Evolutionary conservation across 2,329 filamentous ascomycete genomes (phyloP), one percentile per base, ranked within the genome.

Genomic region (Leptosphaerulina australis): DNA sequence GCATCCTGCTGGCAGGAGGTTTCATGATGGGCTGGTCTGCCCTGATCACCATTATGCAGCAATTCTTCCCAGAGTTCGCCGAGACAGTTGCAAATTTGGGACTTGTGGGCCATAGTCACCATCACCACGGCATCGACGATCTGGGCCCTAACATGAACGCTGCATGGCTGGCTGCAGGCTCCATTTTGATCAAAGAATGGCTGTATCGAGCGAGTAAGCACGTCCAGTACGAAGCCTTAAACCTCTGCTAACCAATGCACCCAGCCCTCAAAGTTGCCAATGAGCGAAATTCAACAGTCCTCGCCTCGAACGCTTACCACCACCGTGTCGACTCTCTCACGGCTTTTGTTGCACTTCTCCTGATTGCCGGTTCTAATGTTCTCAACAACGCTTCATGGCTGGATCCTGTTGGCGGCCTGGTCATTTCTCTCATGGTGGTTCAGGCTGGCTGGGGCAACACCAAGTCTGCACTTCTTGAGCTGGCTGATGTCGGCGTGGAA

Each of bases 261-360:
- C 22, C 63, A 95, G 90, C 91, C 41, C 95, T 97, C 87, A 97
- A 97, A 78, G 85, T 99, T 53, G 94, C 94, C 35, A 86, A 86
- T 63, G 90, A 96, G 75, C 90, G 93, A 72, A 96, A 96, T 70
- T 97, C 93, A 10, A 95, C 92, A 5, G 91, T 99, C 52, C 84
- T 99, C 18, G 92, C 93, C 29, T 97, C 92, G 50, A 99, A 99
- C 69, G 93, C 94, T 51, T 83, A 97, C 59, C 94, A 99, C 76
- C 94, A 97, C 78, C 90, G 94, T 53, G 87, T 99, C 69, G 94
- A 99, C 75, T 96, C 91, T 50, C 82, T 97, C 48, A 99, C 94
- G 1, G 93, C 93, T 59, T 89, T 97, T 63, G 94, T 97, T 47
- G 95, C 94, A 2, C 82, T 97, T 22, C 81, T 88, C 49, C 93